Conservation (phyloP, 2,329 filamentous ascomycete species). For the Plectosphaerella cucumerina region DNA sequence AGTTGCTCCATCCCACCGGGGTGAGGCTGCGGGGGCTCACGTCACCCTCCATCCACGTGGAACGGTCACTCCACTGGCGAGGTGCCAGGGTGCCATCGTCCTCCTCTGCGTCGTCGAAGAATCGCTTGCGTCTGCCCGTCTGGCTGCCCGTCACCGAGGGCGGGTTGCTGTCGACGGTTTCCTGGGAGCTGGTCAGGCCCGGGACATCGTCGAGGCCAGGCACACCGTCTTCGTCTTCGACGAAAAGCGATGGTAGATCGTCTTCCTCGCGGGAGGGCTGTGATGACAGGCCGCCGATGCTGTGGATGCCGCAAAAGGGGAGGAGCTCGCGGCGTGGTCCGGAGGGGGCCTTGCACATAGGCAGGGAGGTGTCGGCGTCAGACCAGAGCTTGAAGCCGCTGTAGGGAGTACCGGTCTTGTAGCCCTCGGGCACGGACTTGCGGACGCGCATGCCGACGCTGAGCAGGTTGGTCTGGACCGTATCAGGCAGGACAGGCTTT, state of each 20-base stretch:
- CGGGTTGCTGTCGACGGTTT: slow-evolving; percentile 37
- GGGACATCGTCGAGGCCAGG: slow-evolving; percentile 36
- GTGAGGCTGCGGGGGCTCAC: slow-evolving; percentile 34
- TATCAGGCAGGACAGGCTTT: slow-evolving; percentile 53
- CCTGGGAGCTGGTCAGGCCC: slow-evolving; percentile 51
- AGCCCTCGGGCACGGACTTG: slow-evolving; percentile 89
- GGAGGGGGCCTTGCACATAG: slow-evolving; percentile 7
- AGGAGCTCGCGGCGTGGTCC: slow-evolving; percentile 55
- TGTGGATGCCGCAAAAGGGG: slow-evolving; percentile 79
- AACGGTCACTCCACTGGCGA: slow-evolving; percentile 19
- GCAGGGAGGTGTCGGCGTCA: slow-evolving; percentile 19
- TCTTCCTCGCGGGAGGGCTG: slow-evolving; percentile 42
- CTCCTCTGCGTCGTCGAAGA: slow-evolving; percentile 37
- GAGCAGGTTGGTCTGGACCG: slow-evolving; percentile 77
- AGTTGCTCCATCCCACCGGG: slow-evolving; percentile 31
- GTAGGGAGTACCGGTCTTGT: slow-evolving; percentile 66
- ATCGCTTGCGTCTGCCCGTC: slow-evolving; percentile 43
- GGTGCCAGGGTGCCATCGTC: slow-evolving; percentile 14
- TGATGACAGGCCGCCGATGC: slow-evolving; percentile 62
- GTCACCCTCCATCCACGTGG: slow-evolving; percentile 29
- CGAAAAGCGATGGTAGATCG: slow-evolving; percentile 7
- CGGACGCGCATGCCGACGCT: slow-evolving; percentile 92
- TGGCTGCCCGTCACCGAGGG: slow-evolving; percentile 11
- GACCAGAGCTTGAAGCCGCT: slow-evolving; percentile 50
- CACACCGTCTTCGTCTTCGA: slow-evolving; percentile 19